A percentile compares a stretch with the other conserved stretches of the same genome.
These are phyloP conservation scores for Erodium chrysanthum DNA, from an alignment of 441 rosid species.

Conservation along the genomic window DNA sequence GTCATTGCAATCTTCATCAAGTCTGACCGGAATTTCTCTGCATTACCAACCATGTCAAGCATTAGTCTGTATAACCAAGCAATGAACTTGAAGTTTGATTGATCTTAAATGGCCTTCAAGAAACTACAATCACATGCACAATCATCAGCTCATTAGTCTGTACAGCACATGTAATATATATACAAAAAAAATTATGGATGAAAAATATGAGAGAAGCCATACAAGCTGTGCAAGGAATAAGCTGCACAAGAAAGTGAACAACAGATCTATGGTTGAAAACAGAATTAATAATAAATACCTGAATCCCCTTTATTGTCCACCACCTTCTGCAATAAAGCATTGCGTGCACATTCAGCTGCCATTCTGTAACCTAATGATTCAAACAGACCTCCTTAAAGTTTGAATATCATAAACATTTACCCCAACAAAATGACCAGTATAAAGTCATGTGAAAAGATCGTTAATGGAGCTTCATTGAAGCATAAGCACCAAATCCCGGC, in stretches of 20 bases:
- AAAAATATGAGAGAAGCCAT: too few species aligned
- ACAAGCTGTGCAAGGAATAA: neutral
- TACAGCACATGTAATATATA: neutral
- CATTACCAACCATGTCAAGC: slow-evolving; percentile 22
- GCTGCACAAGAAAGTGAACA: neutral
- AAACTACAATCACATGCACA: too few species aligned
- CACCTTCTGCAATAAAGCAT: slow-evolving; percentile 60
- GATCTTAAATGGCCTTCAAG: too few species aligned
- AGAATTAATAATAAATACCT: slow-evolving; percentile 33
- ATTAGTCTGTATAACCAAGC: too few species aligned
- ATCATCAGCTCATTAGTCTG: too few species aligned
- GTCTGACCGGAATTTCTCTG: slow-evolving; percentile 76
- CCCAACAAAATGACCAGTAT: neutral
- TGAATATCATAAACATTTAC: too few species aligned
- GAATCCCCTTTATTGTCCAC: slow-evolving; percentile 71
- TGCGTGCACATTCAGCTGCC: slow-evolving; percentile 94
- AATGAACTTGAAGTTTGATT: too few species aligned
- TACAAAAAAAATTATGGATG: neutral
- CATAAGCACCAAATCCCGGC: too few species aligned
- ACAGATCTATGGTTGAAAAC: neutral
- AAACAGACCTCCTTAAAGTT: neutral
- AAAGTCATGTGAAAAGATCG: neutral
- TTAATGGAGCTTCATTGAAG: too few species aligned
- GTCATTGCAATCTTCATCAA: slow-evolving; percentile 90
- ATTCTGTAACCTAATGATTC: slow-evolving; percentile 61